These are phyloP conservation scores for Candida neerlandica DNA, from an alignment of 1,139 yeast genomes.

Conservation along the genomic window DNA sequence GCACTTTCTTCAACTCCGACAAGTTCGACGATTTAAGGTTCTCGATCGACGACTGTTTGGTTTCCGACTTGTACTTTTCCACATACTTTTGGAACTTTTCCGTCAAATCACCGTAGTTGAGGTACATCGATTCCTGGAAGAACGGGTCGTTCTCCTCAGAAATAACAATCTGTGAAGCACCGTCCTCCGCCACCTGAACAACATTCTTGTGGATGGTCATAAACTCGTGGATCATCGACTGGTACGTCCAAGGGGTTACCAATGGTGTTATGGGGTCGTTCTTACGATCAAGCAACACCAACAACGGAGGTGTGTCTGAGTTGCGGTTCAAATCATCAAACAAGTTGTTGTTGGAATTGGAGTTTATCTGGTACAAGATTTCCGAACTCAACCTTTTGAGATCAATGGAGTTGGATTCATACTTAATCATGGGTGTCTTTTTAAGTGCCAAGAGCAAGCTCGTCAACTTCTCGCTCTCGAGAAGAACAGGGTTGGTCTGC, in stretches of 20 bases:
- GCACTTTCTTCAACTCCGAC: conserved; percentile 84
- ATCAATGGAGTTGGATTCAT: conserved; percentile 69
- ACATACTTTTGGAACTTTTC: conserved; percentile 87
- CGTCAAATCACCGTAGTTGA: conserved; percentile 93
- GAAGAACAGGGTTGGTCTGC: conserved; percentile 30
- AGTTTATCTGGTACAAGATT: conserved; percentile 57
- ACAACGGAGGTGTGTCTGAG: conserved; percentile 70
- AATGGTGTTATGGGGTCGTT: conserved; percentile 94
- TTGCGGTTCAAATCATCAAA: conserved; percentile 63
- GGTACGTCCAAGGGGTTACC: conserved; percentile 95
- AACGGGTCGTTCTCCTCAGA: conserved; percentile 65
- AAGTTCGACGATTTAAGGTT: conserved; percentile 68
- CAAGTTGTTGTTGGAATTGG: conserved; percentile 57
- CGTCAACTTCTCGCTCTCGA: conserved; percentile 55
- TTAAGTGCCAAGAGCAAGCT: conserved; percentile 75
- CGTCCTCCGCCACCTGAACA: conserved; percentile 52
- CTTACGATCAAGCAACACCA: conserved; percentile 79
- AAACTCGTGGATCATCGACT: conserved; percentile 94
- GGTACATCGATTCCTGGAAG: conserved; percentile 76
- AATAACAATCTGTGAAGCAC: conserved; percentile 33
- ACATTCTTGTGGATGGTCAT: conserved; percentile 81
- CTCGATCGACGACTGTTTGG: conserved; percentile 63
- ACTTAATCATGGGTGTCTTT: conserved; percentile 75
- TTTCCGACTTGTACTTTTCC: conserved; percentile 75
- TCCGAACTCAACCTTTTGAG: conserved; percentile 69